phyloP scores from a whole-genome alignment of 1,139 yeast genomes.

The Taphrina populina region DNA sequence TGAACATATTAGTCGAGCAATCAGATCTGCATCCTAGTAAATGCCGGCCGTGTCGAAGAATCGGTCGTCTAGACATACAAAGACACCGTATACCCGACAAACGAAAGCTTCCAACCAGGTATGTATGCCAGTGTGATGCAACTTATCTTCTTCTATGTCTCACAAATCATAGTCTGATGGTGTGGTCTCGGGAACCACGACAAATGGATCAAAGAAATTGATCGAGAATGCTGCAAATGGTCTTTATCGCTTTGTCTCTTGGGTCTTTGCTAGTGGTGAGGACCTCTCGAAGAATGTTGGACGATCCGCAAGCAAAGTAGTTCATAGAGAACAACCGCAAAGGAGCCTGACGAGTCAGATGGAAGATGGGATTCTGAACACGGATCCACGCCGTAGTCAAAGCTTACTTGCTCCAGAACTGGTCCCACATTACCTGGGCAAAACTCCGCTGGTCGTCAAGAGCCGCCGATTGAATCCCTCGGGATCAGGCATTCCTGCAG shows the following conservation, averaged over 20 bases:
- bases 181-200: too few relatives aligned
- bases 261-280: constrained; percentile 25
- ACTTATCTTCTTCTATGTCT: too few relatives aligned
- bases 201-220: background rate
- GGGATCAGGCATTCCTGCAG: background rate
- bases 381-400: background rate
- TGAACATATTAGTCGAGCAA: too few relatives aligned
- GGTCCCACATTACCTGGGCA: constrained; percentile 32
- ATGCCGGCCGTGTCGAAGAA: constrained; percentile 18
- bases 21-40: too few relatives aligned
- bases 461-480: background rate
- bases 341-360: constrained; percentile 13
- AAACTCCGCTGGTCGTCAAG: constrained; percentile 18
- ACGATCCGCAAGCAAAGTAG: constrained; percentile 12
- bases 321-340: constrained; percentile 19
- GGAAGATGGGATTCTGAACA: constrained; percentile 24
- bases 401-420: constrained; percentile 30
- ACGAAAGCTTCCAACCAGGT: constrained; percentile 4
- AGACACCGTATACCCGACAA: constrained; percentile 9
- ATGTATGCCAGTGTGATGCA: background rate
- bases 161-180: too few relatives aligned
- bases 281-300: constrained; percentile 21
- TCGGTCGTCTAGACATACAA: constrained; percentile 1
- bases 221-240: constrained; percentile 23
- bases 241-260: constrained; percentile 12